These are phyloP conservation scores for Penicillium crustosum DNA, from an alignment of 2,329 filamentous ascomycete species.

Conservation along the genomic window DNA sequence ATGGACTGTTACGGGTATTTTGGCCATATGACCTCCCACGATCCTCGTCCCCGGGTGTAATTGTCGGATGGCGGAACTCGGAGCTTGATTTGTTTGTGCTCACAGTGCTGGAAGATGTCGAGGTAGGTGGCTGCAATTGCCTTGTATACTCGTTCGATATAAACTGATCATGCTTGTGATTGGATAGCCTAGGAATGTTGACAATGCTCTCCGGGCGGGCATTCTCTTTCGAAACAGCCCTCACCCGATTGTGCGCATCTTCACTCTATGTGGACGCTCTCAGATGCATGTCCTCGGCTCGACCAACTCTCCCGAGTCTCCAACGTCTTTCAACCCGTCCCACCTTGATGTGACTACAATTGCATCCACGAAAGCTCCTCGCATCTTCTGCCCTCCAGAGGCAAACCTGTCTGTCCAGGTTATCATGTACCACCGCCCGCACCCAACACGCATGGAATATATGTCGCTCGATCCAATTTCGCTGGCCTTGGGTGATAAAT, in stretches of 20 bases:
- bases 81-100: slow-evolving; percentile 87
- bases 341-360: slow-evolving; percentile 65
- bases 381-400: slow-evolving; percentile 66
- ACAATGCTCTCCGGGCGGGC: slow-evolving; percentile 80
- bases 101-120: slow-evolving; percentile 83
- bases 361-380: slow-evolving; percentile 59
- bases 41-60: slow-evolving; percentile 73
- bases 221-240: slow-evolving; percentile 79
- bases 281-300: slow-evolving; percentile 84
- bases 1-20: slow-evolving; percentile 97
- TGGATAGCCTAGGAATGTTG: slow-evolving; percentile 70
- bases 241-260: slow-evolving; percentile 76
- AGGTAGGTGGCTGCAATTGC: slow-evolving; percentile 58
- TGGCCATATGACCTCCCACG: slow-evolving; percentile 85
- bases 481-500: slow-evolving; percentile 76
- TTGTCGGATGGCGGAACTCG: slow-evolving; percentile 96
- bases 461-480: slow-evolving; percentile 88
- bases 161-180: slow-evolving; percentile 6
- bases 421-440: slow-evolving; percentile 82
- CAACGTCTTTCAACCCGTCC: slow-evolving; percentile 60
- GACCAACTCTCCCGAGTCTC: slow-evolving; percentile 63
- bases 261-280: slow-evolving; percentile 77
- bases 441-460: slow-evolving; percentile 90
- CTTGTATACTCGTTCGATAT: background rate
- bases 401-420: slow-evolving; percentile 76